Base-by-base conservation (phyloP, 768 basidiomycete species). In the Tylopilus rubrobrunneus region DNA sequence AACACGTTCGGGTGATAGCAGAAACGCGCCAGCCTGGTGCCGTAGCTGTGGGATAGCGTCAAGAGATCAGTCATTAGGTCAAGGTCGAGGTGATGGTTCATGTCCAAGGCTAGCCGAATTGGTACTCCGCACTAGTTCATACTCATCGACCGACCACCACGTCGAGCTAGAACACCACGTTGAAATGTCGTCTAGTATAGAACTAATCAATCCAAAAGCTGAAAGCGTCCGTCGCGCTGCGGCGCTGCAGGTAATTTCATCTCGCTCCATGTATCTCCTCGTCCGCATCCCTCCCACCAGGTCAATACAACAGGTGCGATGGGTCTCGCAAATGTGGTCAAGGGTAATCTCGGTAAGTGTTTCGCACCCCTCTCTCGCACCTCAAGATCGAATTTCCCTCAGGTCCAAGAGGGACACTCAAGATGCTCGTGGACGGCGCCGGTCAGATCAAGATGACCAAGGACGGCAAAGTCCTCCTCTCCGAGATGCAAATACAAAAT, bases 381-480 rank as follows among this genome's bases (percentile, higher is more conserved):
- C 49, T 42, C 45, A 56, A 45, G 70, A 72, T 71, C 67, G 56
- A 58, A 55, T 48, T 47, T 61, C 41, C 37, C 49, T 48, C 58
- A 96, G 95, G 96, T 44, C 97, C 97, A 19, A 78, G 96, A 73
- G 97, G 97, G 55, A 98, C 97, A 0, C 81, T 98, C 62, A 99
- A 99, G 79, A 98, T 99, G 96, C 85, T 99, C 49, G 97, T 99
- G 41, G 97, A 98, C 72, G 97, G 97, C 52, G 80, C 95, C 14
- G 97, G 97, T 10, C 91, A 94, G 75, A 95, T 99, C 72, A 99
- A 98, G 81, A 95, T 99, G 91, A 98, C 97, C 59, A 99, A 98
- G 78, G 97, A 98, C 67, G 97, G 97, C 58, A 99, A 99, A 76
- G 96, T 98, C 40, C 75, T 99, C 52, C 79, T 99, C 54, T 96